A percentile compares a stretch with the other conserved stretches of the same genome.
Evolutionary conservation across 805 yeast species (phyloP).

Genomic region (Starmerella davenportii): DNA sequence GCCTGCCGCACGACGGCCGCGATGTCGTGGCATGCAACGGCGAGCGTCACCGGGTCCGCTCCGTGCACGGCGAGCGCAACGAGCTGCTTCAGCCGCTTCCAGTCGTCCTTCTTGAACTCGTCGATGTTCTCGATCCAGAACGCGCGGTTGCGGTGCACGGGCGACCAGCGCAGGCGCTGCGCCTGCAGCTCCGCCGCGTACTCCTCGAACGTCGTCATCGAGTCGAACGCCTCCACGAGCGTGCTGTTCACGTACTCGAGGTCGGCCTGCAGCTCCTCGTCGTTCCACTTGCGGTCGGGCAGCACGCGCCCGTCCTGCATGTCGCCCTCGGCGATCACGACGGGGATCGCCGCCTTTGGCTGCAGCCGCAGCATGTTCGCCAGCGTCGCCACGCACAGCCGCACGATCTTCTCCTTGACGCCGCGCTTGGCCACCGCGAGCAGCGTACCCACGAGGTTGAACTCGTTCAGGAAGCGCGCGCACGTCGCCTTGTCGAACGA

Average conservation of each 20-base stretch:
- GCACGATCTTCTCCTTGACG: conserved; percentile 77
- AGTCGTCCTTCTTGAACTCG: conserved; percentile 60
- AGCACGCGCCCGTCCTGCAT: conserved; percentile 48
- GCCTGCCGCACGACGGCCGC: conserved; percentile 40
- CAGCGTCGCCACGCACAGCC: conserved; percentile 63
- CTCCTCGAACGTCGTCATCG: conserved; percentile 82
- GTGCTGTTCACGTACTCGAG: conserved; percentile 38
- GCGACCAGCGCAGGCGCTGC: conserved; percentile 67
- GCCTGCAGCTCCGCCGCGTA: conserved; percentile 70
- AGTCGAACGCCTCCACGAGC: conserved; percentile 56
- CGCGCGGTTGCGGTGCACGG: conserved; percentile 73
- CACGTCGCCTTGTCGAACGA: conserved; percentile 50
- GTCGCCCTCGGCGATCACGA: conserved; percentile 59
- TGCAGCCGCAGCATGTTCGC: conserved; percentile 23
- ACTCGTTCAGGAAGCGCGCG: conserved; percentile 32
- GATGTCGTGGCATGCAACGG: conserved; percentile 53
- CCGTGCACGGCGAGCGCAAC: conserved; percentile 24
- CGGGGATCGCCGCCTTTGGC: conserved; percentile 34
- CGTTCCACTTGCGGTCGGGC: conserved; percentile 82
- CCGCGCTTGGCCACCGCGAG: conserved; percentile 52
- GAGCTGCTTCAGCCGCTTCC: conserved; percentile 50
- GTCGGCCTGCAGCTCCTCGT: conserved; percentile 71
- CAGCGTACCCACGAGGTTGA: conserved; percentile 24
- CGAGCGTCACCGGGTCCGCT: conserved; percentile 26
- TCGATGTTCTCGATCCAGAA: conserved; percentile 77